Base-by-base conservation (phyloP, 2,329 filamentous ascomycete species). In the Pseudogymnoascus sp. region DNA sequence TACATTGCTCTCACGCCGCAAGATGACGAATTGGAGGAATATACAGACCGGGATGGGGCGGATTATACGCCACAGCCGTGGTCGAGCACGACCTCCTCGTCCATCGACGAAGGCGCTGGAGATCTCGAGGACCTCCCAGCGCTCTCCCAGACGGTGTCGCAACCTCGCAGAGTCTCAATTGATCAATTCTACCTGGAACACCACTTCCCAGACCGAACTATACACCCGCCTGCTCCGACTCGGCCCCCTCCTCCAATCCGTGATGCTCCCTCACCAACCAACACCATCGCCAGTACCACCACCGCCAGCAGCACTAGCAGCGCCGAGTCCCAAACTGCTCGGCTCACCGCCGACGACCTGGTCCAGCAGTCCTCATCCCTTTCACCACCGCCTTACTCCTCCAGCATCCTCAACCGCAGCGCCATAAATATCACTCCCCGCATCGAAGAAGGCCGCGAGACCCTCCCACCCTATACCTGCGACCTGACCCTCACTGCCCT, bases 401-500 rank as follows among this genome's bases (percentile, higher is more conserved):
- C 47, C 47, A 53, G 23, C 47, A 31, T 53, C 47, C 14, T 28
- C 23, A 53, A 53, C 14, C 47, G 47, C 47, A 53, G 47, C 47
- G 14, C 47, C 14, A n/a, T 31, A 53, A 70, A 67, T 53, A 70
- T 76, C 40, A 69, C 72, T 60, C 75, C 75, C 1, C 65, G 73
- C 53, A 71, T 73, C 50, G 72, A 74, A 60, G 73, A 77, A 66
- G 74, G 75, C 62, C 71, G 75, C 38, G 82, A 84, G 66, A 69
- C 72, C 31, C 74, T 85, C 37, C 84, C 84, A n/a, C 68, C 72
- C 23, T 87, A 87, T 71, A 81, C 81, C 59, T 84, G 78, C 68
- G 80, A 78, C 69, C 78, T 87, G 62, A 75, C 77, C 62, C 73
- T 84, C 59, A 80, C 85, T 70, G 82, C 79, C 25, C 76, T 86